These are phyloP conservation scores for Polygonum aviculare DNA, from an alignment of 148 eudicot genomes.

Conservation along the genomic window DNA sequence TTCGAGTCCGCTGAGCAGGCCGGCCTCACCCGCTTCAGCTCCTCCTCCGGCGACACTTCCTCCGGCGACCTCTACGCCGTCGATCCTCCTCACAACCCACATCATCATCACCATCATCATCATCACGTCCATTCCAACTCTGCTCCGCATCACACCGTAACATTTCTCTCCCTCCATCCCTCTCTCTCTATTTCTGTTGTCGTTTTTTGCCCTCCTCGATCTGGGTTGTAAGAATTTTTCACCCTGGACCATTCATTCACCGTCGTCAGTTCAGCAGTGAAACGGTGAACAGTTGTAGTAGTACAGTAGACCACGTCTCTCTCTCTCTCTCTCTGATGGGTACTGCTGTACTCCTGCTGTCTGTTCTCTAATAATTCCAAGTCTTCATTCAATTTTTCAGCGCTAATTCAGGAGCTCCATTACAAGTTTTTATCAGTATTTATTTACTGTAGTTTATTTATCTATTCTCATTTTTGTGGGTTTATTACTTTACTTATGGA, in stretches of 20 bases:
- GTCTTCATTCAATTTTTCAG: no score
- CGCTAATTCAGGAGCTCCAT: no score
- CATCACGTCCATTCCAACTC: background rate
- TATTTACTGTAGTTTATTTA: no score
- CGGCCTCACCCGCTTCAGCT: constrained; percentile 45
- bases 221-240: background rate
- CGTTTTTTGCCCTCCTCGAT: background rate
- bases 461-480: no score
- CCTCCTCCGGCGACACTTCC: constrained; percentile 29
- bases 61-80: constrained; percentile 9
- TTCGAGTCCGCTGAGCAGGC: constrained; percentile 65
- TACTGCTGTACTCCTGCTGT: background rate
- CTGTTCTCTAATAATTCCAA: background rate
- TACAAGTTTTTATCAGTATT: no score
- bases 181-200: background rate
- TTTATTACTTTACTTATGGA: background rate
- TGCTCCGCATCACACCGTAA: background rate
- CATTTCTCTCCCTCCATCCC: background rate
- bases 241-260: background rate
- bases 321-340: background rate
- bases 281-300: background rate
- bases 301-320: background rate
- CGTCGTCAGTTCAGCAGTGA: no score
- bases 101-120: background rate
- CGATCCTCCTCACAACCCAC: background rate